Percentiles rank a stretch among this genome's conserved stretches.
phyloP scores from a whole-genome alignment of 2,329 filamentous ascomycete species.

The Rutstroemia sydowiana region DNA sequence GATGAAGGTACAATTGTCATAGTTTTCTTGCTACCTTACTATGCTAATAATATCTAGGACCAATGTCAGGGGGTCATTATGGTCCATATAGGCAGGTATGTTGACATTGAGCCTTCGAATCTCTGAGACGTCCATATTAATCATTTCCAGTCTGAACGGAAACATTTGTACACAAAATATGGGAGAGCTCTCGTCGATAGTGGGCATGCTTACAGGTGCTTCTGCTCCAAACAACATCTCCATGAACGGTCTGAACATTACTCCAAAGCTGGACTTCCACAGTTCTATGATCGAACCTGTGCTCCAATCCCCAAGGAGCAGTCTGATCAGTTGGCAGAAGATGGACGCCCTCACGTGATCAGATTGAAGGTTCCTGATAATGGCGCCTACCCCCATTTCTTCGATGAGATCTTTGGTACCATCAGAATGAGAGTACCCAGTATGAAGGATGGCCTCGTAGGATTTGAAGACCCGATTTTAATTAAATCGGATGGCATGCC shows the following conservation, averaged over 20 bases:
- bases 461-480: constrained; percentile 76
- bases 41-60: constrained; percentile 44
- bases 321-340: constrained; percentile 60
- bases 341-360: constrained; percentile 67
- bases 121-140: constrained; percentile 11
- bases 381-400: constrained; percentile 41
- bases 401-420: not conserved
- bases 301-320: constrained; percentile 57
- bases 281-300: constrained; percentile 68
- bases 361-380: constrained; percentile 59
- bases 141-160: constrained; percentile 62
- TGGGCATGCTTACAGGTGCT: constrained; percentile 84
- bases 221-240: constrained; percentile 70
- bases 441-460: constrained; percentile 31
- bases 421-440: constrained; percentile 28
- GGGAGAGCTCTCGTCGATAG: constrained; percentile 60
- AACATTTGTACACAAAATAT: constrained; percentile 63
- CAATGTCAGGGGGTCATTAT: constrained; percentile 69
- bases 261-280: constrained; percentile 49
- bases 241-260: constrained; percentile 57
- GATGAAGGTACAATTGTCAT: constrained; percentile 61
- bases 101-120: not conserved
- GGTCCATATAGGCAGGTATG: constrained; percentile 79
- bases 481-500: constrained; percentile 88
- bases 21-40: not conserved